Evolutionary conservation across 768 basidiomycete genomes (phyloP), one percentile per base, ranked within the genome.

Genomic region (Termitomyces sp.): DNA sequence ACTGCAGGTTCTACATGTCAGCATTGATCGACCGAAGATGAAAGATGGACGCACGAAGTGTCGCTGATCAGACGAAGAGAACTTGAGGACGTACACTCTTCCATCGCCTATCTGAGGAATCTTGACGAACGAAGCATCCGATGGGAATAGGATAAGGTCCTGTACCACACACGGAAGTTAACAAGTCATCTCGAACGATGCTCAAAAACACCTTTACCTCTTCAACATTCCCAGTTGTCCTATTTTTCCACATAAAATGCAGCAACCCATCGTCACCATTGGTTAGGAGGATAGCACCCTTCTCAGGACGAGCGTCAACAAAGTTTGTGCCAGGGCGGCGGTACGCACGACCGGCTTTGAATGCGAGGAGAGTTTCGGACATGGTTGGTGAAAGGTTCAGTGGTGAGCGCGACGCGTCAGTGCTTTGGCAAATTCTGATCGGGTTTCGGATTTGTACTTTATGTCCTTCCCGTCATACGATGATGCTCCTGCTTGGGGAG

Each of bases 131-230:
- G 81, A 84, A 4, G 94, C 94, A 73, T 97, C 94, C 2, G 84
- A 83, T 1, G 93, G 92, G 72, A 96, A 92, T 57, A 96, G 75
- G 64, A 96, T 93, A 58, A 95, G 75, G 68, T 97, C 94, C 91
- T 93, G 64, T 20, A 56, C 22, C 22, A 59, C 54, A 42, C 65
- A 54, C 35, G 51, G 49, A 39, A 36, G 55, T 40, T 53, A 16
- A 59, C 42, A 49, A 18, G 32, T 46, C 1, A 61, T 3, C 11
- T 51, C 9, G 16, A 33, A 4, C 18, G 59, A 44, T 39, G 12
- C 12, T 20, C 55, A 61, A 52, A 57, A 22, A 6, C 5, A 28
- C 67, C 76, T 4, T 20, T 44, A 88, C 90, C 77, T 93, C 91
- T 66, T 87, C 87, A 9, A 81, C 73, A 15, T 74, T 74, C 49